Percentiles rank a stretch among this genome's conserved stretches.
Evolutionary conservation across 192 early-diverging fungal genomes (phyloP).

Genomic region (Podila epigama): DNA sequence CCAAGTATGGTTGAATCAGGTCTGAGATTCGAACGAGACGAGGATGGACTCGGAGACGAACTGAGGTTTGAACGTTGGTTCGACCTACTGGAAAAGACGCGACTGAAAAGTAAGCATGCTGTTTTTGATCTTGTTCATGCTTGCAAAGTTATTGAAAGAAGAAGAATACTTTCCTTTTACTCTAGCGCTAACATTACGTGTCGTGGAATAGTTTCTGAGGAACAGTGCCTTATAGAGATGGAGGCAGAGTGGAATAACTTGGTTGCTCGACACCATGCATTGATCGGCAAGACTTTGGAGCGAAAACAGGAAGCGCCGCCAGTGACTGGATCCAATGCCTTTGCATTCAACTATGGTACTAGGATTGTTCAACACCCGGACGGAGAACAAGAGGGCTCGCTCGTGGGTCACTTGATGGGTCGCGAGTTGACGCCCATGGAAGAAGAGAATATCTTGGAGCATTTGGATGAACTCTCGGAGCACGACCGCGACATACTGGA

Average conservation of each 20-base stretch:
- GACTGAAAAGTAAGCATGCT: conserved; percentile 15
- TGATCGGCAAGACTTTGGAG: conserved; percentile 32
- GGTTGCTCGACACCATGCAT: conserved; percentile 31
- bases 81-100: conserved; percentile 35
- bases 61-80: conserved; percentile 43
- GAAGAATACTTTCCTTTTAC: neutral
- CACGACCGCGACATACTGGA: conserved; percentile 23
- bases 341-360: conserved; percentile 38
- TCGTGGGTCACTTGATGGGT: neutral
- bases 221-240: conserved; percentile 33
- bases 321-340: neutral
- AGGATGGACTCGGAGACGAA: conserved; percentile 40
- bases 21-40: conserved; percentile 24
- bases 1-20: conserved; percentile 32
- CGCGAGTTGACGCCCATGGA: conserved; percentile 18
- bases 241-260: conserved; percentile 49
- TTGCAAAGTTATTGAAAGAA: neutral
- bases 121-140: neutral
- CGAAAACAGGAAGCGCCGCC: neutral
- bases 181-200: neutral
- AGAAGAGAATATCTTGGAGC: conserved; percentile 42
- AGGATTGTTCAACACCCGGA: conserved; percentile 2
- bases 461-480: conserved; percentile 16
- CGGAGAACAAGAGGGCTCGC: neutral
- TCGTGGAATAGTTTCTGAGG: conserved; percentile 42